Evolutionary conservation across 2,329 filamentous ascomycete genomes (phyloP), one percentile per base, ranked within the genome.

Genomic region (Huntiella bhutanensis): DNA sequence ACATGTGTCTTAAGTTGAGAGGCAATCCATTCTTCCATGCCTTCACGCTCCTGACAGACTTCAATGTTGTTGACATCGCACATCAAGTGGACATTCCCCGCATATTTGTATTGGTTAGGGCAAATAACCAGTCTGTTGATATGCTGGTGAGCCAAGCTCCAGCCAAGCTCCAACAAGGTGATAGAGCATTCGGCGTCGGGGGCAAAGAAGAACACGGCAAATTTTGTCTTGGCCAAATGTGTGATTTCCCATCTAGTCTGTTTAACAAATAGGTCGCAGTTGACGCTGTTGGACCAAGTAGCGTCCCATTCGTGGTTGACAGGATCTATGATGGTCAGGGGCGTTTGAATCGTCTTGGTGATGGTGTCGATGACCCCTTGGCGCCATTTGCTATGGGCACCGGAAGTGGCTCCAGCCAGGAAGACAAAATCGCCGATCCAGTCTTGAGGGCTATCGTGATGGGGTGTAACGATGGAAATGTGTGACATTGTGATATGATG

Each of bases 221-320:
- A 54, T 52, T 69, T 64, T 0, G 71, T 70, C 1, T 51, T 50
- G 11, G 72, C 67, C 51, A 74, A 68, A 57, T 65, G 71, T 12
- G 67, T 62, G 2, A 80, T 62, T 60, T 81, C 77, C 75, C 77
- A 80, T 28, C 65, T 58, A 0, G 74, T 65, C 55, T 81, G 77
- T 35, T 67, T 58, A 6, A 57, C 57, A 58, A 72, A 79, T 0
- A 59, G 63, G 2, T 52, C 51, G 48, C 67, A 66, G 0, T 59
- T 56, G 13, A 66, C 59, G 42, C 74, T 66, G 45, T 75, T 69
- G 11, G 51, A 58, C 66, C 70, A 74, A 1, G 58, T 64, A 6
- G 56, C 54, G 53, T 76, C 66, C 77, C 75, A 80, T 54, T 71
- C 64, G 4, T 59, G 48, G 1, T 74, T 67, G 6, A 66, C 60